Base-by-base conservation (phyloP, 805 yeast genomes). In the Aciculoconidium aculeatum region DNA sequence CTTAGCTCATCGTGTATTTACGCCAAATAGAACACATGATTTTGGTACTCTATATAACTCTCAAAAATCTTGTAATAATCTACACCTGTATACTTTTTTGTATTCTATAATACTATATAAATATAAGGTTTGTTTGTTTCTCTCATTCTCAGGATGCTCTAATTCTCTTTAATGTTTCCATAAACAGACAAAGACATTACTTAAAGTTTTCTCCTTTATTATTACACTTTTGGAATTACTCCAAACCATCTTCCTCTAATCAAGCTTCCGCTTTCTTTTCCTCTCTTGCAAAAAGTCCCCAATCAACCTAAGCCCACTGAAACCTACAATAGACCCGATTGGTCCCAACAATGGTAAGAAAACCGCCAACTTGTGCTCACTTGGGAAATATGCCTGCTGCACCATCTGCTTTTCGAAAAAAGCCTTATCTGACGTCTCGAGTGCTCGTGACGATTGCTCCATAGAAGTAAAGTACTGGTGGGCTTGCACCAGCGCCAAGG, bases 391-490 rank as follows among this genome's bases (percentile, higher is more conserved):
- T 32, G 81, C 85, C 50, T 90, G 96, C 47, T 86, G 94, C 16
- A 92, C 85, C 96, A 92, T 90, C 52, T 81, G 88, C 44, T 84
- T 83, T 43, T 90, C 94, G 53, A 90, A 90, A 46, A 90, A 90
- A 0, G 97, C 96, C 25, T 64, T 64, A 40, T 77, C 70, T 0
- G 96, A 81, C 25, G 67, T 57, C 9, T 58, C 47, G 23, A 77
- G 62, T 0, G 94, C 84, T n/a, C 51, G 43, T 9, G 79, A 68
- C 10, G 72, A 64, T 1, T 69, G 66, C 14, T 41, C 34, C 25
- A 53, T 50, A 7, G 64, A 45, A 2, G 11, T 17, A 1, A 31
- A 33, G 50, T 66, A 70, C 15, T 58, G 55, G 7, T 31, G 27
- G 2, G 42, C 41, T 4, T 62, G 44, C 6, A 53, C 40, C 1